Base-by-base conservation (phyloP, 805 yeast species). In the Yueomyces sp. region DNA sequence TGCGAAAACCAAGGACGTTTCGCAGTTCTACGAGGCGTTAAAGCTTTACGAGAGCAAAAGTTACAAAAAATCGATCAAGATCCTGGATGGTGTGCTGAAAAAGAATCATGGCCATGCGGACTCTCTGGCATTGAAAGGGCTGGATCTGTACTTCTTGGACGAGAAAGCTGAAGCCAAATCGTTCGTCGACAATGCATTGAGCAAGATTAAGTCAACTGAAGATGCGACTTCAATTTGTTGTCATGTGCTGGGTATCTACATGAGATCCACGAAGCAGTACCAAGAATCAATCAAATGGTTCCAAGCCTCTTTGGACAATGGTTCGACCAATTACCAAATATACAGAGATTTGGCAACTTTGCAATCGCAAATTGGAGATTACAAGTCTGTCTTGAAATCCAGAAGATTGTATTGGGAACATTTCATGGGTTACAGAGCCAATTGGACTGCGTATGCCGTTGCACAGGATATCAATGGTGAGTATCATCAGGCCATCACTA, bases 371-470 rank as follows among this genome's bases (percentile, higher is more conserved):
- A 68, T 72, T 49, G 77, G 96, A 47, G 88, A 85, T 55, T 85
- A 68, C 57, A 74, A 74, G 52, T 70, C 70, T 28, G 70, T 82
- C 48, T 70, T 75, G 4, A 73, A 65, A 8, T 73, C 90, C 2
- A 74, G 96, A 53, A 77, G 75, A 47, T 69, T 70, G 36, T 79
- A 77, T 53, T 70, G 92, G 61, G 84, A 81, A 53, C 72, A 74
- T 28, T 80, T 74, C 52, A 78, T 92, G 8, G 94, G 94, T 0
- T 84, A 77, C 58, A 74, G 96, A 50, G 87, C 90, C 48, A 84
- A 85, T 57, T 88, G 96, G 95, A 83, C 94, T 1, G 80, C 81
- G 0, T 70, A 83, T 42, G 95, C 95, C 1, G 71, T 86, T 38
- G 95, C 96, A 1, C 85, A 82, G 57, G 85, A 84, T 60, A 68